Evolutionary conservation across 495 filamentous ascomycete species (phyloP), one percentile per base, ranked within the genome.

Genomic region (Pyrenula massariospora): DNA sequence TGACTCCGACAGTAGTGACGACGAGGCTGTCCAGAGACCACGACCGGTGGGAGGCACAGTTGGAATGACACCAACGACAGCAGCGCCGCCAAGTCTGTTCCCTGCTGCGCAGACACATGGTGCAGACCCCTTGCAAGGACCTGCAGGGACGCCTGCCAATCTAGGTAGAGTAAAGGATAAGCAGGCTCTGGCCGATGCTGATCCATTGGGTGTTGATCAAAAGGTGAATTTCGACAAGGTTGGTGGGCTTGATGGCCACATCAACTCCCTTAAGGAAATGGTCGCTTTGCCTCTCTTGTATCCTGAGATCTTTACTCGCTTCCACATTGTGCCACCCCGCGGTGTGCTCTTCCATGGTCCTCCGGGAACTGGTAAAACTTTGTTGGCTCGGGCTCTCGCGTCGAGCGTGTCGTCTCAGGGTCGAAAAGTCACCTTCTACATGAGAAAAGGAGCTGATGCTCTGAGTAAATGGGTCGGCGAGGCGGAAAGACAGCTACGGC

Each of bases 391-490:
- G 60, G 93, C 93, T 50, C 75, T 98, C 20, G 90, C 94, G 19
- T 88, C 88, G 53, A 87, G 84, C 57, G 84, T 93, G 53, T 84
- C 79, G 62, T 78, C 80, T 1, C 85, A 91, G 55, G 90, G 90
- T 50, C 83, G 85, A 54, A 96, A 97, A 66, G 89, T 98, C 52
- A 96, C 88, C 0, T 98, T 98, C 61, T 98, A 96, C 72, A 98
- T 98, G 93, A 83, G 93, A 47, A 98, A 98, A 68, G 93, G 94
- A 56, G 94, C 91, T 31, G 93, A 98, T 77, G 90, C 89, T 50
- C 74, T 97, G 49, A 95, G 89, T 70, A 98, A 98, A 73, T 98
- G 93, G 93, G 94, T 97, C 56, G 93, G 93, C 65, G 93, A 98
- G 72, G 94, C 94, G 12, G 93, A 98, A 68, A 83, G 91, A 63